Evolutionary conservation across 495 filamentous ascomycete species (phyloP).

Genomic region (Tuber microsphaerosporum): DNA sequence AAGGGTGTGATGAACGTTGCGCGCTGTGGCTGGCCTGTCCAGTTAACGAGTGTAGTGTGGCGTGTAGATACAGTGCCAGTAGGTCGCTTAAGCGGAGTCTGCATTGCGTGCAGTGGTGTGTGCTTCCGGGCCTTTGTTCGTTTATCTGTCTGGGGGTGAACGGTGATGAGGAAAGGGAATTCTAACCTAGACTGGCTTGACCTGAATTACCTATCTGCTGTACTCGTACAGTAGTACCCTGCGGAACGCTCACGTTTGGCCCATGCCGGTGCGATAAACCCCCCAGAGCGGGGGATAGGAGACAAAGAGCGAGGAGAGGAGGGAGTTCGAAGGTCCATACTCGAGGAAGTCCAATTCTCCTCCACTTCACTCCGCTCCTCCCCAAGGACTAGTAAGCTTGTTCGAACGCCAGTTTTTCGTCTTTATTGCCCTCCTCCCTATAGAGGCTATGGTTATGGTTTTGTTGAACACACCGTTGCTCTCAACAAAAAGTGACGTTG

Average conservation of each 20-base stretch:
- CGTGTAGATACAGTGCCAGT: not conserved
- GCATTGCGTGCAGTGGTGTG: not conserved
- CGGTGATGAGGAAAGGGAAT: not conserved
- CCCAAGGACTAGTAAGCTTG: not conserved
- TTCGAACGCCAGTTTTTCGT: not conserved
- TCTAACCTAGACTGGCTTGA: not conserved
- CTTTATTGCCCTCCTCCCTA: not conserved
- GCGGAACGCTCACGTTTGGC: not conserved
- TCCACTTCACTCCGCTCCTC: not conserved
- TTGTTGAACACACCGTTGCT: not conserved
- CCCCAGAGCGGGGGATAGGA: not conserved
- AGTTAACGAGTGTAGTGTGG: not conserved
- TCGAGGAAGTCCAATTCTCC: not conserved
- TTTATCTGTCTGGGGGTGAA: not conserved
- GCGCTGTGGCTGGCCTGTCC: not conserved
- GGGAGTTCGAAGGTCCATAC: not conserved
- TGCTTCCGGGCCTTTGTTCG: not conserved
- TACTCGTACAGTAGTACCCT: not conserved
- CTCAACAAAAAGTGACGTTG: conserved; percentile 2
- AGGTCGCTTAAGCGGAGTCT: not conserved
- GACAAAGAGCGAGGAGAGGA: not conserved
- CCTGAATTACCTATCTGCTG: not conserved
- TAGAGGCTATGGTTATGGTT: not conserved
- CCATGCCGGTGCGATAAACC: not conserved
- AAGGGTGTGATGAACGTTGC: not conserved